Evolutionary conservation across 768 basidiomycete genomes (phyloP), one percentile per base, ranked within the genome.

Genomic region (Crassisporium funariophilum): DNA sequence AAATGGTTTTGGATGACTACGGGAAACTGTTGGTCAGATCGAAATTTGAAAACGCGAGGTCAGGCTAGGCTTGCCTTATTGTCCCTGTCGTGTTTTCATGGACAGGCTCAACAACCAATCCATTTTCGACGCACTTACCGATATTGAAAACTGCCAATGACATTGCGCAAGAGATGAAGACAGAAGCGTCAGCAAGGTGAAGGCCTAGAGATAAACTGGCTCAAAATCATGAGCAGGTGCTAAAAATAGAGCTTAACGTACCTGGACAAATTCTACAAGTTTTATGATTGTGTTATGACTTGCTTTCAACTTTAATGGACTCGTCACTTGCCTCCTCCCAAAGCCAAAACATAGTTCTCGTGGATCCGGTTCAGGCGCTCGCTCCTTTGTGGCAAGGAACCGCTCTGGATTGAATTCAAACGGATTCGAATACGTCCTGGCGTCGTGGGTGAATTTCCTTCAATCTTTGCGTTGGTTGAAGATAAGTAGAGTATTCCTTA

Each of bases 321-420:
- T 8, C 39, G 40, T 21, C 24, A 65, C 75, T 50, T 49, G 75
- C 77, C 86, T 77, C 65, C 86, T 71, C 38, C 86, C 86, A 57
- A 86, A 88, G 5, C 86, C 86, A 64, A 86, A 88, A 55, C 79
- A 82, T 37, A 82, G 59, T 38, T 72, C 72, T 44, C 78, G 79
- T 49, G 84, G 82, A 62, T 86, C 83, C 15, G 56, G 60, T 56
- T 84, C 79, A 22, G 74, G 74, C 35, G 63, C 52, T 38, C 63
- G 65, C 41, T 61, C 68, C 49, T 68, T 72, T 15, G 63, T 65
- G 59, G 70, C 65, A 23, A 86, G 67, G 63, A 79, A 86, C 22
- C 84, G 78, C 41, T 80, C 80, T 16, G 84, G 84, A 35, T 74
- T 75, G 59, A 86, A 86, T 41, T 61, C 57, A 48, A 75, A 66